Base-by-base conservation (phyloP, 2,329 filamentous ascomycete genomes). In the Venturia carpophila region DNA sequence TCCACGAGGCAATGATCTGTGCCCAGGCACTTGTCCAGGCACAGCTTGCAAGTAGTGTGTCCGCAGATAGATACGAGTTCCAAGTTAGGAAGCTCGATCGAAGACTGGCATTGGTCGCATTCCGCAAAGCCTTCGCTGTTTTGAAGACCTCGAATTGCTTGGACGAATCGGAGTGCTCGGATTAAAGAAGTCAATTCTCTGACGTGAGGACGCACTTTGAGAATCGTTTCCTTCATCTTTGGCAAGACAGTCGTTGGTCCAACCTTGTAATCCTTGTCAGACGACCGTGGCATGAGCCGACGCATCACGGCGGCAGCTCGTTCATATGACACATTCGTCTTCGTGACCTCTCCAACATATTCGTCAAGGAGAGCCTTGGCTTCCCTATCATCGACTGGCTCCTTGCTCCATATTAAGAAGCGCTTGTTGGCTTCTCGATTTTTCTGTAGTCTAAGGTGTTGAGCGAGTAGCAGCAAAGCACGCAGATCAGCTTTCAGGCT, bases 211-310 rank as follows among this genome's bases (percentile, higher is more conserved):
- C 60, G 60, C 19, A 61, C 3, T n/a, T 61, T 61, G 17, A 45
- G n/a, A 21, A 61, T 34, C 3, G 37, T 34, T 21, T 61, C 60
- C 15, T 61, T 41, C 58, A 60, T 41, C 21, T 42, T 43, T 2
- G n/a, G 34, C 11, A 43, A 24, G 27, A 41, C 58, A 21, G 10
- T 41, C 17, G 10, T 21, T 34, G 11, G 11, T 55, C 13, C 15
- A 21, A 34, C 3, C 45, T 47, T 47, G 45, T 15, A 47, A 17
- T 67, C 75, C 19, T 71, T 70, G 1, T 71, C 69, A 47, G 72
- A 68, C 6, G 69, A 68, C 3, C 30, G 30, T 34, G 30, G 30
- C 30, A 70, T 17, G 5, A 55, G 49, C 11, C 49, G 49, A 19
- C 49, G 49, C 24, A 55, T 30, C 10, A 55, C 49, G 30, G 49